phyloP scores from a whole-genome alignment of 441 rosid species.

The Arabidopsis lyrata region DNA sequence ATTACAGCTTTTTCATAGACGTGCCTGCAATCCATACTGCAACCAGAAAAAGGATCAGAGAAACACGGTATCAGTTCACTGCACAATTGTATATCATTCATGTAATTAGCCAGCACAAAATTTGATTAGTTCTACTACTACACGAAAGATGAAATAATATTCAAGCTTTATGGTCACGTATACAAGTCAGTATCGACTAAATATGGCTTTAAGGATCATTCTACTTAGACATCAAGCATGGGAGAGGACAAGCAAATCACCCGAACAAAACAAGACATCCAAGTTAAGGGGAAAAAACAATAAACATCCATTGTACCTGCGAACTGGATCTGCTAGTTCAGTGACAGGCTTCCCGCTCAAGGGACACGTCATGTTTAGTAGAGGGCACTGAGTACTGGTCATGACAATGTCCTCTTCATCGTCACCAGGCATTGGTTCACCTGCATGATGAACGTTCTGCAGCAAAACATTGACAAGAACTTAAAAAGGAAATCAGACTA shows the following conservation, averaged over 20 bases:
- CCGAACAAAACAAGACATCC: conserved; percentile 4
- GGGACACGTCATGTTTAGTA: conserved; percentile 81
- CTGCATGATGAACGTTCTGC: conserved; percentile 92
- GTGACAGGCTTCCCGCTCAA: conserved; percentile 79
- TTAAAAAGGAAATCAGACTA: neutral
- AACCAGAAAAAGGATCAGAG: conserved; percentile 32
- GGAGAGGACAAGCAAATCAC: conserved; percentile 17
- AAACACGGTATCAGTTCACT: neutral
- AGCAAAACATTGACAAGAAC: conserved; percentile 36
- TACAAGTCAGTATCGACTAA: neutral
- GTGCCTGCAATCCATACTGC: conserved; percentile 90
- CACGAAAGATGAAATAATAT: neutral
- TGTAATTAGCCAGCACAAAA: conserved; percentile 5
- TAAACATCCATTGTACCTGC: conserved; percentile 58
- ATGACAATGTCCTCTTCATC: conserved; percentile 89
- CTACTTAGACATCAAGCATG: conserved; percentile 7
- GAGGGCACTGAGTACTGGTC: conserved; percentile 86
- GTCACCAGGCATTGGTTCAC: conserved; percentile 93
- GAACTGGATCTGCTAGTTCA: conserved; percentile 83
- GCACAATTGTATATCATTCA: conserved; percentile 7
- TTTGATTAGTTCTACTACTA: conserved; percentile 14
- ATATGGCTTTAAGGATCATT: conserved; percentile 4
- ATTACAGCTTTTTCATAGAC: conserved; percentile 71
- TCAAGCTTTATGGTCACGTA: conserved; percentile 1
- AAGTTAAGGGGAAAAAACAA: neutral